phyloP scores from a whole-genome alignment of 768 basidiomycete species.

The Hydnomerulius pinastri region DNA sequence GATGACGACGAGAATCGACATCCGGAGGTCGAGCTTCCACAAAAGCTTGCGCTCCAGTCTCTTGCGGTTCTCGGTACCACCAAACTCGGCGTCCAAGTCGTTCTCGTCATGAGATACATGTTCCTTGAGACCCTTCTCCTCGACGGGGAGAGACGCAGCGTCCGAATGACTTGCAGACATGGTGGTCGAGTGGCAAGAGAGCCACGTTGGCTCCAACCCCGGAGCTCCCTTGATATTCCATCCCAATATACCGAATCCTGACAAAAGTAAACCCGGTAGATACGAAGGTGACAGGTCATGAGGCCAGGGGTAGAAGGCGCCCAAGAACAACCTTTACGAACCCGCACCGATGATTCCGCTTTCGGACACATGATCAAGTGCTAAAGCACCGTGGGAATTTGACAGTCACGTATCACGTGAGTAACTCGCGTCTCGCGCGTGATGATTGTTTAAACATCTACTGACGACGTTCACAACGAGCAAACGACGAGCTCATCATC shows the following conservation, averaged over 20 bases:
- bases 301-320: no score
- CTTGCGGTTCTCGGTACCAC: constrained; percentile 45
- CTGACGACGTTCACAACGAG: constrained; percentile 2
- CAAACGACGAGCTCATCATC: not conserved
- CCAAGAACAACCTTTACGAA: no score
- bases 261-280: not conserved
- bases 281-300: not conserved
- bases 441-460: constrained; percentile 19
- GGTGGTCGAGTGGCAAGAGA: not conserved
- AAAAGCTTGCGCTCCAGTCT: constrained; percentile 54
- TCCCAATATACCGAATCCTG: not conserved
- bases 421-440: constrained; percentile 3
- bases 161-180: constrained; percentile 14
- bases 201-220: not conserved
- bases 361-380: not conserved
- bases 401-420: constrained; percentile 3
- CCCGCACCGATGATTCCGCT: not conserved
- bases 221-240: not conserved
- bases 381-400: not conserved
- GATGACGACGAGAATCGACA: constrained; percentile 50
- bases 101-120: constrained; percentile 1
- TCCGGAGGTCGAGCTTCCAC: constrained; percentile 56
- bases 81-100: constrained; percentile 46
- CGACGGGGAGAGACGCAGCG: not conserved
- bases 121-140: constrained; percentile 8